These are phyloP conservation scores for Solanum chaucha DNA, from an alignment of 257 asterid species.

Conservation along the genomic window DNA sequence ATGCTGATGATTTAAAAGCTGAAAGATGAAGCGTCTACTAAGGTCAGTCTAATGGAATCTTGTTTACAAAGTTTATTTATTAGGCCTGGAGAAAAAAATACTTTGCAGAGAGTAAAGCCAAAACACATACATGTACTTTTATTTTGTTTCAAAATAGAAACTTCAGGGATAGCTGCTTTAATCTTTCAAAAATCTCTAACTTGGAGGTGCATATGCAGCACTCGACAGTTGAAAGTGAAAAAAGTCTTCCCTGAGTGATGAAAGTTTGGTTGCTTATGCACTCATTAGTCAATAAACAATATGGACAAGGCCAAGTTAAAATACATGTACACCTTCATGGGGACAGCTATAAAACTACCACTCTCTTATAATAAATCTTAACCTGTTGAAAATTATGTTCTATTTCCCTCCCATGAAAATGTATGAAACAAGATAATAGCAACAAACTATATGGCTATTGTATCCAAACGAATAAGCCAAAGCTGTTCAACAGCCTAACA, in stretches of 20 bases:
- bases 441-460: background rate
- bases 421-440: background rate
- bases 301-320: background rate
- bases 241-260: background rate
- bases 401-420: background rate
- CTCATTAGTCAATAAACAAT: background rate
- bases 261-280: background rate
- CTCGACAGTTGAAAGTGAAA: background rate
- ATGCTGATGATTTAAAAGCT: background rate
- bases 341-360: background rate
- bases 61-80: background rate
- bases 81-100: background rate
- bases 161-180: background rate
- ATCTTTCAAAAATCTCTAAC: background rate
- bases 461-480: background rate
- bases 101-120: background rate
- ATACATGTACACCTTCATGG: background rate
- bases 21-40: background rate
- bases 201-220: background rate
- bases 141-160: background rate
- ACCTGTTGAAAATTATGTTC: background rate
- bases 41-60: background rate
- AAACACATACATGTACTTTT: background rate
- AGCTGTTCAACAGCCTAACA: background rate
- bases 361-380: background rate